phyloP scores from a whole-genome alignment of 257 asterid genomes.

The Nicotiana obtusifolia region DNA sequence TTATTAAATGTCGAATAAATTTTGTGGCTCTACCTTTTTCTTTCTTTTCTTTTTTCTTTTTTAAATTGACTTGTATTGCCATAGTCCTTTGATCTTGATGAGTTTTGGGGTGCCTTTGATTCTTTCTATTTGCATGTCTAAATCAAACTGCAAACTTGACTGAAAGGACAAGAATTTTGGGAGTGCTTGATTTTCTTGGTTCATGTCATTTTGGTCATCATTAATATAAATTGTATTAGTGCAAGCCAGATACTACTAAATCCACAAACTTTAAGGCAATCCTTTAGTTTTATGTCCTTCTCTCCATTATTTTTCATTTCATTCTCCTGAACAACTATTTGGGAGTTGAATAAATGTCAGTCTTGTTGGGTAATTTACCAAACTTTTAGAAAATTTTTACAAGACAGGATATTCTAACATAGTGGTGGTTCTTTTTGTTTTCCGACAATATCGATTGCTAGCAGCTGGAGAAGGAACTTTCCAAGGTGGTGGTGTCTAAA shows the following conservation, averaged over 20 bases:
- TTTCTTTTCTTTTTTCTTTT: neutral
- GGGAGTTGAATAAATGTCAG: neutral
- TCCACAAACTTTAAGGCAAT: neutral
- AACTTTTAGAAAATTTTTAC: neutral
- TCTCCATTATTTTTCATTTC: neutral
- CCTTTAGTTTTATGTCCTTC: constrained; percentile 6
- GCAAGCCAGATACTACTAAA: constrained; percentile 13
- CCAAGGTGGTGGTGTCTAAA: constrained; percentile 14
- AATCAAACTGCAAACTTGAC: constrained; percentile 29
- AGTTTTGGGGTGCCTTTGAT: constrained; percentile 26
- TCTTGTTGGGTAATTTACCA: constrained; percentile 1
- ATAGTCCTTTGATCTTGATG: constrained; percentile 13
- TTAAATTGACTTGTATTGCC: neutral
- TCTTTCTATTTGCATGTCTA: constrained; percentile 42
- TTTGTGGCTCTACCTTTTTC: neutral
- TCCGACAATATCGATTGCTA: constrained; percentile 38
- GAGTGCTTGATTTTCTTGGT: constrained; percentile 26
- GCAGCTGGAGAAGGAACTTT: constrained; percentile 42
- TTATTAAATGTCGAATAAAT: neutral
- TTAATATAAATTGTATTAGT: constrained; percentile 11
- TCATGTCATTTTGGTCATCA: constrained; percentile 6
- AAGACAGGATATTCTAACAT: neutral
- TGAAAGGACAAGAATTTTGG: constrained; percentile 23
- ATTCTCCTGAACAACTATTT: neutral
- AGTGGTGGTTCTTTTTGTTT: neutral